Evolutionary conservation across 371 early-diverging fungal genomes (phyloP).

Genomic region (Actinomucor elegans): DNA sequence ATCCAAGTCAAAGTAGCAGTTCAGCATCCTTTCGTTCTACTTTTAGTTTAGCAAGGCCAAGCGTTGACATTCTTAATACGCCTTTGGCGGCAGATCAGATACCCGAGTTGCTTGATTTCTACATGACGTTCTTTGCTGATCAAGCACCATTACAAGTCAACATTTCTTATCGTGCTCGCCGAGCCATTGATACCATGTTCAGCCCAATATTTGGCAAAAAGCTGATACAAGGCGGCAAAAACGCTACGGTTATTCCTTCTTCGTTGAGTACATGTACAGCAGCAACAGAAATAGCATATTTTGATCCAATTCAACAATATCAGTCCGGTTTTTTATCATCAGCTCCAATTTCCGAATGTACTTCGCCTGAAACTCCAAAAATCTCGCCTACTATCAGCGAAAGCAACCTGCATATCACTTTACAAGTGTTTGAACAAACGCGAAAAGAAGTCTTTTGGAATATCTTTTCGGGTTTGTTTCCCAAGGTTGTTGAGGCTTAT

Average conservation of each 20-base stretch:
- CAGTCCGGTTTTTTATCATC: too few relatives aligned
- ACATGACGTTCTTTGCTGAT: slow-evolving; percentile 33
- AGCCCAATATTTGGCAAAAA: neutral
- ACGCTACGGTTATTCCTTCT: too few relatives aligned
- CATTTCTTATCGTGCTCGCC: slow-evolving; percentile 28
- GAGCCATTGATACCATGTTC: slow-evolving; percentile 8
- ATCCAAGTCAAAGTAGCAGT: too few relatives aligned
- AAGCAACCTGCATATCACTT: too few relatives aligned
- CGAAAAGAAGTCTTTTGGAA: slow-evolving; percentile 47
- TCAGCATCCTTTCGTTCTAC: too few relatives aligned
- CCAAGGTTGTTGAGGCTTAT: slow-evolving; percentile 28
- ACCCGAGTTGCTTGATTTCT: slow-evolving; percentile 26
- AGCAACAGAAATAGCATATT: neutral
- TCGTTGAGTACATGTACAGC: too few relatives aligned
- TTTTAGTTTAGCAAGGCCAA: neutral
- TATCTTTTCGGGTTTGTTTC: slow-evolving; percentile 38
- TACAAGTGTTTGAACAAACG: slow-evolving; percentile 28
- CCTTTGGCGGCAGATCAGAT: neutral
- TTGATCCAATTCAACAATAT: neutral
- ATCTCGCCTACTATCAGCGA: too few relatives aligned
- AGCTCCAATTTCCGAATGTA: too few relatives aligned
- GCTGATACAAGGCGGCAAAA: too few relatives aligned
- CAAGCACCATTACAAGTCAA: slow-evolving; percentile 42
- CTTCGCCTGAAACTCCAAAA: too few relatives aligned
- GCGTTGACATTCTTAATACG: neutral